These are phyloP conservation scores for Ormosia emarginata DNA, from an alignment of 306 rosid genomes.

Conservation along the genomic window DNA sequence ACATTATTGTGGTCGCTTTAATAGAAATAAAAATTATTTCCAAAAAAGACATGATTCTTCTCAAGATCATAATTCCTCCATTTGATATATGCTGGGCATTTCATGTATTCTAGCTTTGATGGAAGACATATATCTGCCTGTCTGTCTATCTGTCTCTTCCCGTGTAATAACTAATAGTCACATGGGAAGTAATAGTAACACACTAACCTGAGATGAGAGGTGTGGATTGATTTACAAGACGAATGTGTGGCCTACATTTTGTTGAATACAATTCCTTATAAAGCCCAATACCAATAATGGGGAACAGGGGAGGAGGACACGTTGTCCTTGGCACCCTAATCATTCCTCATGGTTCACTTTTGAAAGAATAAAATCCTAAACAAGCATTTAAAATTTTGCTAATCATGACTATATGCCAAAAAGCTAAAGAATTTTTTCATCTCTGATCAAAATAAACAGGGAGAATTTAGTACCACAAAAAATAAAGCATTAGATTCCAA, in stretches of 20 bases:
- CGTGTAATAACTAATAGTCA: background rate
- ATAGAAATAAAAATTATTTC: background rate
- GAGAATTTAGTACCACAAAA: slow-evolving; percentile 8
- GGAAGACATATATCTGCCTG: background rate
- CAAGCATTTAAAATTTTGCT: background rate
- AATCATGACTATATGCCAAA: slow-evolving; percentile 3
- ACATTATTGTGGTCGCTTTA: background rate
- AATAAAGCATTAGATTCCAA: slow-evolving; percentile 25
- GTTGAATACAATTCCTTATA: background rate
- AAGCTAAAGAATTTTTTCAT: slow-evolving; percentile 22
- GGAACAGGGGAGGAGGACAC: slow-evolving; percentile 1
- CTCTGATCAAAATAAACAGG: background rate
- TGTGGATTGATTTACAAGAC: background rate
- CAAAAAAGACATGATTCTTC: background rate
- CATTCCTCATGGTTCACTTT: slow-evolving; percentile 12
- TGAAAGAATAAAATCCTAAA: background rate
- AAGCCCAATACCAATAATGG: background rate
- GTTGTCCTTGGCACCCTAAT: background rate
- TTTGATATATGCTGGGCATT: background rate
- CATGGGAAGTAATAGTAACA: background rate
- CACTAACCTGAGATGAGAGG: background rate
- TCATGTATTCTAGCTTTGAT: background rate
- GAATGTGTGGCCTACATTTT: slow-evolving; percentile 7
- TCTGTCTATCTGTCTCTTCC: background rate
- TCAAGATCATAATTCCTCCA: background rate